Evolutionary conservation across 2,329 filamentous ascomycete genomes (phyloP), one percentile per base, ranked within the genome.

Genomic region (Phaeosphaeria sp.): DNA sequence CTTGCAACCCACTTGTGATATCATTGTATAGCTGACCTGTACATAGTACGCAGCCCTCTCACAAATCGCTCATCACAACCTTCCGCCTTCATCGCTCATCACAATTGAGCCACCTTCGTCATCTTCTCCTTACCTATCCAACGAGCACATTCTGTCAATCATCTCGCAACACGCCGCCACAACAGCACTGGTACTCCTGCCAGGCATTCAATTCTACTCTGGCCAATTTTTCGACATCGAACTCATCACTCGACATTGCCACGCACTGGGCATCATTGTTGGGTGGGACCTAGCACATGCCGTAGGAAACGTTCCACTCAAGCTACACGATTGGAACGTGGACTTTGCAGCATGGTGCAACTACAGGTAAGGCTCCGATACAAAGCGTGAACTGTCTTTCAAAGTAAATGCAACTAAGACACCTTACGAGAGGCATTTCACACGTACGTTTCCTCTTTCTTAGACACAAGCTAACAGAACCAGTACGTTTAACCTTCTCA

Each of bases 301-400:
- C 0, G 91, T 86, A 21, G 93, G 93, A 30, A 97, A 97, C 71
- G 91, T 96, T 1, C 87, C 90, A 42, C 78, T 97, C 18, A 79
- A 83, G 56, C 83, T 97, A 20, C 92, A 96, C 76, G 91, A 94
- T 67, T 97, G 93, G 93, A 85, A 91, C 65, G 92, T 96, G 33
- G 93, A 97, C 75, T 96, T 96, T 69, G 93, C 93, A 17, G 91
- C 86, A 53, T 97, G 93, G 93, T 97, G 93, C 78, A 93, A 89
- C 18, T 97, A 97, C 83, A 97, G n/a, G n/a, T n/a, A n/a, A n/a
- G n/a, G n/a, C n/a, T n/a, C n/a, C n/a, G n/a, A n/a, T n/a, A n/a
- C n/a, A n/a, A n/a, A n/a, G n/a, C n/a, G n/a, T n/a, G n/a, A n/a
- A n/a, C n/a, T n/a, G n/a, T n/a, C n/a, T n/a, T n/a, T n/a, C n/a